A percentile compares a stretch with the other conserved stretches of the same genome.
Conservation (phyloP, 2,329 filamentous ascomycete genomes). For the Penicillium sclerotigenum region DNA sequence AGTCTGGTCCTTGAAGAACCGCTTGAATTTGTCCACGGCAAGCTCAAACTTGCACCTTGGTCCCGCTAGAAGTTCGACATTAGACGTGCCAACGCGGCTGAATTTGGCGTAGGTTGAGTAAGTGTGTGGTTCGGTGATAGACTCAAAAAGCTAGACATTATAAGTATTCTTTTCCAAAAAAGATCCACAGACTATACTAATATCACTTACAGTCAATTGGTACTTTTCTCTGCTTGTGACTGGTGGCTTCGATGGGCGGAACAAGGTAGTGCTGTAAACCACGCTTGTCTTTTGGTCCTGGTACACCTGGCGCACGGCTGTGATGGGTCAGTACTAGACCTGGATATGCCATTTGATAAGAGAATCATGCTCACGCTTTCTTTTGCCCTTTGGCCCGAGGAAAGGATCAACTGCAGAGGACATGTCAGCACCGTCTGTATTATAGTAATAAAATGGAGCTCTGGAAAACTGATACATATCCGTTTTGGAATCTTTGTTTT, state of each 20-base stretch:
- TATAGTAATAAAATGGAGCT: neutral
- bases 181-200: neutral
- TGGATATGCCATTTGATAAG: too few relatives aligned
- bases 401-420: constrained; percentile 4
- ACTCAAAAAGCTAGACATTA: constrained; percentile 62
- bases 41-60: constrained; percentile 30
- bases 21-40: constrained; percentile 53
- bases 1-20: constrained; percentile 58
- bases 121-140: constrained; percentile 54
- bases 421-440: constrained; percentile 7
- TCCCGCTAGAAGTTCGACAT: constrained; percentile 34
- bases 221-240: constrained; percentile 58
- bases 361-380: constrained; percentile 26
- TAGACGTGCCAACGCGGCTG: constrained; percentile 30
- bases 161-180: constrained; percentile 5
- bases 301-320: constrained; percentile 52
- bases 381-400: constrained; percentile 47
- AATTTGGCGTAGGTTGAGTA: constrained; percentile 61
- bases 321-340: neutral
- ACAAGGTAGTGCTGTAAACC: constrained; percentile 61
- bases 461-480: neutral
- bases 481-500: constrained; percentile 1
- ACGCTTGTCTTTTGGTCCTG: constrained; percentile 58
- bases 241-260: constrained; percentile 46
- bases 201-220: constrained; percentile 54